phyloP scores from a whole-genome alignment of 2,329 filamentous ascomycete genomes.

The Botrytis squamosa region DNA sequence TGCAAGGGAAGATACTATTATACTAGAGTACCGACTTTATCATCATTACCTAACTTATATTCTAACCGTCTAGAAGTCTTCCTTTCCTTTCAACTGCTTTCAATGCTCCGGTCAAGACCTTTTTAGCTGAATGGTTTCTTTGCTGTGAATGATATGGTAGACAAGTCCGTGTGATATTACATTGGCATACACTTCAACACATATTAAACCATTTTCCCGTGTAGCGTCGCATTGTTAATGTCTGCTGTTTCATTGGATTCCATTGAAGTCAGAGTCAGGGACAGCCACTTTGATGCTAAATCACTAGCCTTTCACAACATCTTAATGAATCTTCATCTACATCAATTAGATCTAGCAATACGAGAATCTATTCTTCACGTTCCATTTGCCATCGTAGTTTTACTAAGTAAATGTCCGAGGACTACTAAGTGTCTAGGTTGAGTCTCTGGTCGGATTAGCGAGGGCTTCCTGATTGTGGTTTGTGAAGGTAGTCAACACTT shows the following conservation, averaged over 20 bases:
- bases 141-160: conserved; percentile 2
- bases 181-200: background rate
- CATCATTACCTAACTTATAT: background rate
- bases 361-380: background rate
- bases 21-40: background rate
- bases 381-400: background rate
- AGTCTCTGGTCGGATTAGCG: conserved; percentile 1
- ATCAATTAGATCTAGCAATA: background rate
- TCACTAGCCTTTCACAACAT: background rate
- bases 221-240: background rate
- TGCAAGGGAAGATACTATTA: background rate
- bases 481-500: conserved; percentile 12
- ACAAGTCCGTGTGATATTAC: conserved; percentile 12
- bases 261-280: conserved; percentile 1
- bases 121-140: background rate
- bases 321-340: background rate
- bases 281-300: background rate
- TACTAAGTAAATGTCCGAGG: background rate
- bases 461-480: conserved; percentile 10
- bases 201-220: background rate
- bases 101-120: background rate
- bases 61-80: background rate
- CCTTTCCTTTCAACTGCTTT: background rate
- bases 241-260: background rate
- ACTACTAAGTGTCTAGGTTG: background rate